A percentile compares a stretch with the other conserved stretches of the same genome.
Conservation (phyloP, 225 moss, liverwort and hornwort species). For the Neckera pumila region DNA sequence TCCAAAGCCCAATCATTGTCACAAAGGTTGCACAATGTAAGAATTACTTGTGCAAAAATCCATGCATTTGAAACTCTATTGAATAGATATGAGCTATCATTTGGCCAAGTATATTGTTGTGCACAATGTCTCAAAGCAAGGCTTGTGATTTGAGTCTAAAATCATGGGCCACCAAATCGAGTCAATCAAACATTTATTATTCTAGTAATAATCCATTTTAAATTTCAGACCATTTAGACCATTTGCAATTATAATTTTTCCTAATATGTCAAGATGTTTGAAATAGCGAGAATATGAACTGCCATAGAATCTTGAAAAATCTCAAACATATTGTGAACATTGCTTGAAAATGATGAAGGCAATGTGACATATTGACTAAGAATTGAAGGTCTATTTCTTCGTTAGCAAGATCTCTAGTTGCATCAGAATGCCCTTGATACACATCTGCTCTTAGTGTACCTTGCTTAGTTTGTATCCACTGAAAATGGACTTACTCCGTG, state of each 20-base stretch:
- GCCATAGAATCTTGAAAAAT: neutral
- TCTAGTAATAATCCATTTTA: fast-evolving
- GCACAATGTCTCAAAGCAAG: fast-evolving
- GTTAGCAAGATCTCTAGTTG: neutral
- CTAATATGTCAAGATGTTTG: neutral
- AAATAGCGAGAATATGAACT: neutral
- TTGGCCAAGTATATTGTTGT: neutral
- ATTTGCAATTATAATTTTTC: neutral
- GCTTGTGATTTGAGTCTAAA: neutral
- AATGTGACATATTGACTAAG: neutral
- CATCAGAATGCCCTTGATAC: neutral
- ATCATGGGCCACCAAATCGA: fast-evolving
- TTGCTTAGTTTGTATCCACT: neutral
- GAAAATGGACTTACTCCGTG: fast-evolving
- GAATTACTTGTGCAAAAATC: neutral
- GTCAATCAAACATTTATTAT: fast-evolving
- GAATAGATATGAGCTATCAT: fast-evolving
- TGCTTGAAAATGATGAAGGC: neutral
- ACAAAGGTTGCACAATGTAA: neutral
- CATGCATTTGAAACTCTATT: neutral
- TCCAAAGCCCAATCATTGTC: neutral
- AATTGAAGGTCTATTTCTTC: neutral
- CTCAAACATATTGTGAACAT: neutral
- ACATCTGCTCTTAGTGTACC: neutral
- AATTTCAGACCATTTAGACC: fast-evolving